Conservation (phyloP, 2,329 filamentous ascomycete species). For the Coniochaeta hoffmannii region DNA sequence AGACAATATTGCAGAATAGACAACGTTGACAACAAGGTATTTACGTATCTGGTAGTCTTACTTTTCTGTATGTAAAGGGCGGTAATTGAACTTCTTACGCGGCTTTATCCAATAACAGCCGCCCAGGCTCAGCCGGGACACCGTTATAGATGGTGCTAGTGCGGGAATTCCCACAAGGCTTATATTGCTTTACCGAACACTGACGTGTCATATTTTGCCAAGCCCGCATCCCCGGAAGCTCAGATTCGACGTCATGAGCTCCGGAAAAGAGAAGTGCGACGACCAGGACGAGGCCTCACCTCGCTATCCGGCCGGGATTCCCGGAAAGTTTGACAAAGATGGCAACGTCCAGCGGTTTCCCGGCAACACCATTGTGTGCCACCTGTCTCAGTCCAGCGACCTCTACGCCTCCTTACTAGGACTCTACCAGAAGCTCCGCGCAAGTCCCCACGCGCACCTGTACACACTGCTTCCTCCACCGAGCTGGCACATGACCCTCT, state of each 20-base stretch:
- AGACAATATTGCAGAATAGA: too few species aligned
- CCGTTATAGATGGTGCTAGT: too few species aligned
- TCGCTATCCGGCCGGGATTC: slow-evolving; percentile 12
- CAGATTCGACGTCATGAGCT: not conserved
- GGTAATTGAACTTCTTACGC: too few species aligned
- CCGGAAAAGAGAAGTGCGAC: not conserved
- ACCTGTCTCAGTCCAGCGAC: slow-evolving; percentile 10
- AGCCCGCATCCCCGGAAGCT: too few species aligned
- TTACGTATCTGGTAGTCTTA: too few species aligned
- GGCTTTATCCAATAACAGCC: too few species aligned
- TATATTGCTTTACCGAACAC: too few species aligned
- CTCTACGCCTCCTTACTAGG: slow-evolving; percentile 13
- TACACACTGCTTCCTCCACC: slow-evolving; percentile 14
- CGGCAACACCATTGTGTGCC: slow-evolving; percentile 18
- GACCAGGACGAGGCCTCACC: not conserved
- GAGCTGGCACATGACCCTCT: slow-evolving; percentile 21
- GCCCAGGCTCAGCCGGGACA: too few species aligned
- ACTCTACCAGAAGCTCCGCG: slow-evolving; percentile 12
- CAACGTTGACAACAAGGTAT: too few species aligned
- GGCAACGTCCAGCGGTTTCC: slow-evolving; percentile 16
- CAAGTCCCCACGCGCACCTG: slow-evolving; percentile 9
- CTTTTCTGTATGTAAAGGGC: too few species aligned
- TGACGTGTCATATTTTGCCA: too few species aligned
- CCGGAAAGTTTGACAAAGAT: slow-evolving; percentile 16
- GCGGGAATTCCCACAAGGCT: too few species aligned